Conservation (phyloP, 805 yeast genomes). For the Cyberlindnera amylophila region DNA sequence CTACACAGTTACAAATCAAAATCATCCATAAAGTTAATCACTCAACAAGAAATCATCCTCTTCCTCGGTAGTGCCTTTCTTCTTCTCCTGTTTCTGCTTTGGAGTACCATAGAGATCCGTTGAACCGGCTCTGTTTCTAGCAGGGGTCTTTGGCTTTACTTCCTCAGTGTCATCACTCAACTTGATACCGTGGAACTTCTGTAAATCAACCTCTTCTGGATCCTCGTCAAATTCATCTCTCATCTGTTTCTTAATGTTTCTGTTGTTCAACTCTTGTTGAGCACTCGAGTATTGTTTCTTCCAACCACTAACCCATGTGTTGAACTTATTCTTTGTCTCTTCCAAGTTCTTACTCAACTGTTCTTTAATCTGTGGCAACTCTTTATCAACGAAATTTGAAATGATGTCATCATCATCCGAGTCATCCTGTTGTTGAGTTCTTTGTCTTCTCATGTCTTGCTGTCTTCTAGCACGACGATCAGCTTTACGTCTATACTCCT, state of each 20-base stretch:
- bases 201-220: slow-evolving; percentile 48
- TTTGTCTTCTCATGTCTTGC: slow-evolving; percentile 14
- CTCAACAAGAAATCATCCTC: slow-evolving; percentile 46
- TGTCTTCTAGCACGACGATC: slow-evolving; percentile 29
- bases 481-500: slow-evolving; percentile 43
- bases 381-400: slow-evolving; percentile 55
- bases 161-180: slow-evolving; percentile 33
- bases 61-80: slow-evolving; percentile 22
- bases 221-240: slow-evolving; percentile 44
- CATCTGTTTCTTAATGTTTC: slow-evolving; percentile 25
- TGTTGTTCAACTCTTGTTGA: slow-evolving; percentile 19
- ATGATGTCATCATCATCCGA: slow-evolving; percentile 45
- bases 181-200: slow-evolving; percentile 44
- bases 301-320: slow-evolving; percentile 54
- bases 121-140: slow-evolving; percentile 29
- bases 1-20: neutral
- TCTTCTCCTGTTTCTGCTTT: slow-evolving; percentile 36
- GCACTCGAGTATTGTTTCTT: slow-evolving; percentile 22
- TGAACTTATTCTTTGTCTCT: slow-evolving; percentile 73
- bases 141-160: slow-evolving; percentile 27
- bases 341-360: slow-evolving; percentile 70
- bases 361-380: slow-evolving; percentile 57
- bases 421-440: slow-evolving; percentile 13
- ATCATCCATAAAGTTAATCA: slow-evolving; percentile 6
- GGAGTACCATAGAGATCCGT: slow-evolving; percentile 27